These are phyloP conservation scores for Aspergillus sp. DNA, from an alignment of 2,329 filamentous ascomycete genomes.

Conservation along the genomic window DNA sequence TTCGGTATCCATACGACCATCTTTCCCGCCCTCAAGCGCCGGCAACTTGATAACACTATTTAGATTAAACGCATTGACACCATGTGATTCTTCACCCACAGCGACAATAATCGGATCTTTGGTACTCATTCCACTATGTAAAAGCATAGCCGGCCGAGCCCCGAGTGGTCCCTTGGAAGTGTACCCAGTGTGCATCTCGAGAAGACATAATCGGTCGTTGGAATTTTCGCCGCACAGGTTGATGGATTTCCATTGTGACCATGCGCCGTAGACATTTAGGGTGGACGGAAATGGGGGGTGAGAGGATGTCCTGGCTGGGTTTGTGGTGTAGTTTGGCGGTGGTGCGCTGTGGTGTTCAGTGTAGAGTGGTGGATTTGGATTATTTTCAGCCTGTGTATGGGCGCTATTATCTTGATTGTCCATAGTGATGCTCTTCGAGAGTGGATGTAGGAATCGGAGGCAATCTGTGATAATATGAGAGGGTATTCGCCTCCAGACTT, in stretches of 20 bases:
- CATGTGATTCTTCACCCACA: neutral
- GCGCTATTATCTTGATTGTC: no score
- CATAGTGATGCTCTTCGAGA: no score
- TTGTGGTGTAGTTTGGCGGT: neutral
- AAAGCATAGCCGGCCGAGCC: neutral
- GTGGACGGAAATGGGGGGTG: neutral
- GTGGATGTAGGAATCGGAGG: no score
- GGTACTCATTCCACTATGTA: constrained; percentile 1
- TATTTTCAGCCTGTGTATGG: no score
- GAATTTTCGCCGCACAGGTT: neutral
- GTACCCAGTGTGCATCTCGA: constrained; percentile 1
- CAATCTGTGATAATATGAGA: no score
- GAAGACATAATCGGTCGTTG: constrained; percentile 1
- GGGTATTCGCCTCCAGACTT: no score
- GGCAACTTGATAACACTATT: neutral
- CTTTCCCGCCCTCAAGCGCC: neutral
- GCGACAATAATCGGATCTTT: constrained; percentile 2
- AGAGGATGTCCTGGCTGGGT: neutral
- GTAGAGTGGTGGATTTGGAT: neutral
- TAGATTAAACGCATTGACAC: constrained; percentile 1
- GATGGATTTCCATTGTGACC: constrained; percentile 4
- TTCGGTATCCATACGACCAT: neutral
- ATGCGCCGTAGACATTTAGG: constrained; percentile 1
- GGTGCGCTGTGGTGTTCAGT: neutral
- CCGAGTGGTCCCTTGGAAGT: constrained; percentile 1